phyloP scores from a whole-genome alignment of 768 basidiomycete species.

The Lactarius tabidus region DNA sequence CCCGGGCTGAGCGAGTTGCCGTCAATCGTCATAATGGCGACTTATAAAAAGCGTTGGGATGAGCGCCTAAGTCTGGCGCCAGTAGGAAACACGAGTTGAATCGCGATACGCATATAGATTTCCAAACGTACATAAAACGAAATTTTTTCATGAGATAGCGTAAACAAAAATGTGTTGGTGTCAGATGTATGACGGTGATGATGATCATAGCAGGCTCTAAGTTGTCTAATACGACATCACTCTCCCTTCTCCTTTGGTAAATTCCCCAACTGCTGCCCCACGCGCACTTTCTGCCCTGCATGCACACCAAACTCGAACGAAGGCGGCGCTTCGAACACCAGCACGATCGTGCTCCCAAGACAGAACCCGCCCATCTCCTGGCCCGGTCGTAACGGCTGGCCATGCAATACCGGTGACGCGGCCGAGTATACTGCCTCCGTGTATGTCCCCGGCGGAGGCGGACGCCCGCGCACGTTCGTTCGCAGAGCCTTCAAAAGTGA shows the following conservation, averaged over 20 bases:
- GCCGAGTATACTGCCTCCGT: constrained; percentile 87
- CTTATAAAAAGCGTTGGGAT: no score
- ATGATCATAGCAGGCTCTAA: not conserved
- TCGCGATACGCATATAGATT: not conserved
- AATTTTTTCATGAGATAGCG: not conserved
- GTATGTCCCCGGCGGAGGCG: constrained; percentile 80
- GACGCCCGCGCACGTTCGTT: constrained; percentile 77
- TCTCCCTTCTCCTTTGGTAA: constrained; percentile 33
- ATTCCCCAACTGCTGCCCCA: constrained; percentile 79
- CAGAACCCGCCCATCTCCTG: constrained; percentile 99
- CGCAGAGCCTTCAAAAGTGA: constrained; percentile 57
- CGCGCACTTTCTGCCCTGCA: constrained; percentile 80
- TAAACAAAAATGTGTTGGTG: not conserved
- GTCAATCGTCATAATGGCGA: no score
- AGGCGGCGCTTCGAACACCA: constrained; percentile 92
- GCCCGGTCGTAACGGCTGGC: constrained; percentile 81
- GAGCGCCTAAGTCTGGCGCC: no score
- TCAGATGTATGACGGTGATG: not conserved
- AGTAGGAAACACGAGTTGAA: not conserved
- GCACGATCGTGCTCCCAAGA: constrained; percentile 91
- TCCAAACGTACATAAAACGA: not conserved
- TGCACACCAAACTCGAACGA: constrained; percentile 74
- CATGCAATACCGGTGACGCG: constrained; percentile 77
- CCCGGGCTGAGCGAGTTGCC: no score
- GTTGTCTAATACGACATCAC: not conserved